A percentile compares a stretch with the other conserved stretches of the same genome.
These are phyloP conservation scores for Mycena filopes DNA, from an alignment of 768 basidiomycete species.

Conservation along the genomic window DNA sequence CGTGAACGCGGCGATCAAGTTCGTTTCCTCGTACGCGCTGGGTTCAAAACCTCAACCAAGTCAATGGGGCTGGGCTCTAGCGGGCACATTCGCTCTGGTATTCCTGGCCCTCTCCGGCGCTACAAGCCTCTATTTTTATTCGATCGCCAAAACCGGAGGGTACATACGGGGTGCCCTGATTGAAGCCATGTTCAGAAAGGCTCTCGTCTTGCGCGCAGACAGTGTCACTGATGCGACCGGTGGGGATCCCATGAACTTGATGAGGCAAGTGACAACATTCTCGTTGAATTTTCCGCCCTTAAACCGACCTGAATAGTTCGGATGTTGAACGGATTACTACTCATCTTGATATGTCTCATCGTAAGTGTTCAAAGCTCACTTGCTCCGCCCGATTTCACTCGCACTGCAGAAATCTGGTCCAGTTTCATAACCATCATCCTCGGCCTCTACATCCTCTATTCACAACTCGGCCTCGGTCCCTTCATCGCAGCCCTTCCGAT, in stretches of 20 bases:
- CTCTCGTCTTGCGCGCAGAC: slow-evolving; percentile 24
- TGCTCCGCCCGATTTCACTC: not conserved
- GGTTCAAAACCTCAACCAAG: slow-evolving; percentile 18
- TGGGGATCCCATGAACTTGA: slow-evolving; percentile 30
- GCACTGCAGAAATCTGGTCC: slow-evolving; percentile 23
- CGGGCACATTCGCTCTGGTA: slow-evolving; percentile 22
- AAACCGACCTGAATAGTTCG: slow-evolving; percentile 7
- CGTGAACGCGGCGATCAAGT: slow-evolving; percentile 29
- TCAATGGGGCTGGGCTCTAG: slow-evolving; percentile 28
- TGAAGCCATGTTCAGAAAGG: slow-evolving; percentile 27
- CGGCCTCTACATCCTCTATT: slow-evolving; percentile 24
- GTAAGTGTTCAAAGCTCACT: slow-evolving; percentile 7
- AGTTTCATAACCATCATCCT: slow-evolving; percentile 25
- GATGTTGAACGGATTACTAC: slow-evolving; percentile 31
- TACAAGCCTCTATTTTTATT: slow-evolving; percentile 27
- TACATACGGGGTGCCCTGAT: slow-evolving; percentile 27
- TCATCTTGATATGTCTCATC: slow-evolving; percentile 23
- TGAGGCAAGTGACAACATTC: slow-evolving; percentile 9
- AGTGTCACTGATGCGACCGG: slow-evolving; percentile 21
- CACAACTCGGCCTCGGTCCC: slow-evolving; percentile 15
- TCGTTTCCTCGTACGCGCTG: slow-evolving; percentile 20
- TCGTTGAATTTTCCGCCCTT: not conserved
- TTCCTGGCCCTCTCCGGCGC: slow-evolving; percentile 24
- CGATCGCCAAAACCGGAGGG: slow-evolving; percentile 23
- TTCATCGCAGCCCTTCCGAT: slow-evolving; percentile 19